Conservation (phyloP, 345 rosid genomes). For the Viola odorata region DNA sequence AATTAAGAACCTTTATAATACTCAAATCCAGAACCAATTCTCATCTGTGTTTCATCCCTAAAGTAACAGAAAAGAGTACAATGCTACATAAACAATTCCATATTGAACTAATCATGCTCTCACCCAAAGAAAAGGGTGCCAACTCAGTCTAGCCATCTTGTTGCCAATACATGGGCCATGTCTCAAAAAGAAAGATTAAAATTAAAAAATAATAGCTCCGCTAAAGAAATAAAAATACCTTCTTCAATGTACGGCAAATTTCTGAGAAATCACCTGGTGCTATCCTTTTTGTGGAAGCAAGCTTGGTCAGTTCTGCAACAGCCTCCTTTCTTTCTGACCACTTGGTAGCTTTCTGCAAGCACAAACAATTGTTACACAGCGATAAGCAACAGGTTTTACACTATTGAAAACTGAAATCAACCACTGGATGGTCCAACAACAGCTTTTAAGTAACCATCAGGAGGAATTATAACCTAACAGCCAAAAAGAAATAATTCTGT, state of each 20-base stretch:
- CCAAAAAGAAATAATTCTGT: not conserved
- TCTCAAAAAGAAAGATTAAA: not conserved
- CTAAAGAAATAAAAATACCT: constrained; percentile 41
- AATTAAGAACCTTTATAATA: no score
- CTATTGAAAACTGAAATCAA: not conserved
- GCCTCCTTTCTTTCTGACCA: constrained; percentile 99
- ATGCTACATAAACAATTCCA: no score
- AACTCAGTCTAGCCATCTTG: no score
- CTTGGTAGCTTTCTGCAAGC: constrained; percentile 86
- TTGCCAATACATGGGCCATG: no score
- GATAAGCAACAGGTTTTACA: constrained; percentile 2
- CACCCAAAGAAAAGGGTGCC: no score
- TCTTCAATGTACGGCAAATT: constrained; percentile 85
- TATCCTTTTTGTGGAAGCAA: constrained; percentile 86
- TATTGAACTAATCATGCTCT: no score
- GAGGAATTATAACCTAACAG: constrained; percentile 87
- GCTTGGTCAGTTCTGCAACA: constrained; percentile 88
- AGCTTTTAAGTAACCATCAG: constrained; percentile 69
- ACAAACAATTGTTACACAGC: constrained; percentile 6
- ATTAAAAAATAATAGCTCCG: not conserved
- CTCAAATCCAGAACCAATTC: no score
- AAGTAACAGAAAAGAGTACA: no score
- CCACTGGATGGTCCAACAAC: no score
- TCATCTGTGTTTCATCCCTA: no score
- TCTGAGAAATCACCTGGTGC: constrained; percentile 94